Conservation (phyloP, 2,329 filamentous ascomycete genomes). For the Colletotrichum sp. region DNA sequence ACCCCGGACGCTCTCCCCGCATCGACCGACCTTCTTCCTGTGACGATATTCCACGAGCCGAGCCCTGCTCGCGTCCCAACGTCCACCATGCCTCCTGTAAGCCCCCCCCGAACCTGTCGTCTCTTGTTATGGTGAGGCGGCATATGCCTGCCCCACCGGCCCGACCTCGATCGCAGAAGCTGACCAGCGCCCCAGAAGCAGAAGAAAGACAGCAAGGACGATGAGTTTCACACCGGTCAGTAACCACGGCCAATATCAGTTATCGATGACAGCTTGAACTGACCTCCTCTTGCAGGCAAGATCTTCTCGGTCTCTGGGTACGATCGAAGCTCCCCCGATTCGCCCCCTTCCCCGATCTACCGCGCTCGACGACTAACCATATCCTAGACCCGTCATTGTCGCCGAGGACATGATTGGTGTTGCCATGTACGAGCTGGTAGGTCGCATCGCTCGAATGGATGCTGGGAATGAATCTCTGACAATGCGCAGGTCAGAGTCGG, state of each 20-base stretch:
- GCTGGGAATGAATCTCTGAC: constrained; percentile 2
- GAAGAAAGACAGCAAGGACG: constrained; percentile 40
- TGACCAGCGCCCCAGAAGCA: constrained; percentile 22
- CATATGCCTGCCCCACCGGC: constrained; percentile 8
- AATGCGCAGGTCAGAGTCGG: constrained; percentile 80
- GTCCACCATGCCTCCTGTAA: constrained; percentile 62
- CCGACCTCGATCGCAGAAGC: constrained; percentile 12
- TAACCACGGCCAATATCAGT: background rate
- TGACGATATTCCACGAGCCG: constrained; percentile 14
- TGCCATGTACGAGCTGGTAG: constrained; percentile 98
- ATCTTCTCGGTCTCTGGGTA: constrained; percentile 69
- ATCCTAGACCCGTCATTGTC: constrained; percentile 82
- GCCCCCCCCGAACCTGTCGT: constrained; percentile 29
- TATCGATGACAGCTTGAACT: background rate
- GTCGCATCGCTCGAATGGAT: constrained; percentile 30
- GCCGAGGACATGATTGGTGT: constrained; percentile 99
- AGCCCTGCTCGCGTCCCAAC: constrained; percentile 29
- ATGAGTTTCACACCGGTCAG: constrained; percentile 44
- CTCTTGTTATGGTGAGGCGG: constrained; percentile 14
- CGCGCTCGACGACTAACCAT: constrained; percentile 19
- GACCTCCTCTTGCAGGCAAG: constrained; percentile 50
- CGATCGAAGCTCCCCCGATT: constrained; percentile 35
- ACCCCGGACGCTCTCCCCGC: constrained; percentile 32
- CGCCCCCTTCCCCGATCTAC: background rate
- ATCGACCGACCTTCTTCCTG: constrained; percentile 26